Evolutionary conservation across 2,329 filamentous ascomycete species (phyloP), one percentile per base, ranked within the genome.

Genomic region (Paracoccidioides lutzii): DNA sequence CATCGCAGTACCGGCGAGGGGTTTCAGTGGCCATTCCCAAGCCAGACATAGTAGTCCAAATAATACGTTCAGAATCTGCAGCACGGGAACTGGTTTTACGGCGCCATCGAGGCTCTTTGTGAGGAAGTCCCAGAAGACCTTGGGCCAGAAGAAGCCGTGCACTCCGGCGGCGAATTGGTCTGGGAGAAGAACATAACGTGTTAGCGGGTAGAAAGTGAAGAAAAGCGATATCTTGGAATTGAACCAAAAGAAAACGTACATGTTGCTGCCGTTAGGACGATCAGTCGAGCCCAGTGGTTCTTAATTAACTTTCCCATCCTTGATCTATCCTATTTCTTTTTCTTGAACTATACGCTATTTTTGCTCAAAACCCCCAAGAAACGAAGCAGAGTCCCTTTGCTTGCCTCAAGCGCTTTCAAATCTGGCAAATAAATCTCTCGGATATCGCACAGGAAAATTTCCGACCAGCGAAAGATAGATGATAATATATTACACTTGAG

Each of bases 221-320:
- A 7, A 14, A 46, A 28, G 30, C 35, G 22, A 6, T n/a, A 30
- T 9, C 42, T 43, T 46, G 3, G 32, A 30, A 51, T 50, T 15
- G 43, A 5, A 37, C 43, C 8, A n/a, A 12, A 12, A 3, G 1
- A 41, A 41, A 45, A 72, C 78, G 54, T 82, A 90, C 87, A 90
- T 56, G 77, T 72, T 63, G 88, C 85, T 41, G 93, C 89, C 33
- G 88, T 88, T 69, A 98, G 77, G 72, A 95, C 81, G 68, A 98
- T 93, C 66, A 98, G 84, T 59, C 93, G 86, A 64, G 90, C 93
- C 89, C 89, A 95, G 78, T 98, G 93, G 77, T 97, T 97, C 81
- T 98, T 98, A 77, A 98, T 97, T 69, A 98, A 84, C 75, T 86
- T 93, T 73, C 93, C 93, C 93, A 98, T 98, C 30, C 7, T 46